phyloP scores from a whole-genome alignment of 2,329 filamentous ascomycete genomes.

The Calonectria fujianensis region DNA sequence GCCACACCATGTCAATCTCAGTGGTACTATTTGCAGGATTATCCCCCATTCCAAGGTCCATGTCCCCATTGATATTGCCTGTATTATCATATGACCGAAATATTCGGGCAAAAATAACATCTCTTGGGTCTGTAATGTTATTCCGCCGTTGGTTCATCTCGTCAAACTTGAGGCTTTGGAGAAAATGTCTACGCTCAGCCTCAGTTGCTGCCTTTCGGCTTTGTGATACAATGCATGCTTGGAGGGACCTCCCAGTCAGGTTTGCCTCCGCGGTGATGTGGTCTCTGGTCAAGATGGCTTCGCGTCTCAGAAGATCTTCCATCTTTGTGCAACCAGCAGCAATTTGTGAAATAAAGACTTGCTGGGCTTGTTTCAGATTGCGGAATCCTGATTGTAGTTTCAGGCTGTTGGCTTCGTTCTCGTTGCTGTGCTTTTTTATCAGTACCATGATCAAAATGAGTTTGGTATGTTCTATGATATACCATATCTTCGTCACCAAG shows the following conservation, averaged over 20 bases:
- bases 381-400: neutral
- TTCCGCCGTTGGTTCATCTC: slow-evolving; percentile 19
- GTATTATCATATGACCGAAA: neutral
- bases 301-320: slow-evolving; percentile 15
- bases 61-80: no score
- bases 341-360: neutral
- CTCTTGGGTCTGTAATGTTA: neutral
- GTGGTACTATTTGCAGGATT: no score
- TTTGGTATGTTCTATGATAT: no score
- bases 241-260: neutral
- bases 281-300: slow-evolving; percentile 8
- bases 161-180: slow-evolving; percentile 17
- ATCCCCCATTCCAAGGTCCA: no score
- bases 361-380: neutral
- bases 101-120: slow-evolving; percentile 18
- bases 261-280: neutral
- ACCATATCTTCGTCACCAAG: no score
- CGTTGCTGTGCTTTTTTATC: neutral
- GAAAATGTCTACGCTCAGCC: neutral
- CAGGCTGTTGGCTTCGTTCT: neutral
- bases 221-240: neutral
- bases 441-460: no score
- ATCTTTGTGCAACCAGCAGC: slow-evolving; percentile 5
- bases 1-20: slow-evolving; percentile 13
- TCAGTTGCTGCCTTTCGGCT: neutral